These are phyloP conservation scores for Zymoseptoria ardabiliae DNA, from an alignment of 2,329 filamentous ascomycete species.

Conservation along the genomic window DNA sequence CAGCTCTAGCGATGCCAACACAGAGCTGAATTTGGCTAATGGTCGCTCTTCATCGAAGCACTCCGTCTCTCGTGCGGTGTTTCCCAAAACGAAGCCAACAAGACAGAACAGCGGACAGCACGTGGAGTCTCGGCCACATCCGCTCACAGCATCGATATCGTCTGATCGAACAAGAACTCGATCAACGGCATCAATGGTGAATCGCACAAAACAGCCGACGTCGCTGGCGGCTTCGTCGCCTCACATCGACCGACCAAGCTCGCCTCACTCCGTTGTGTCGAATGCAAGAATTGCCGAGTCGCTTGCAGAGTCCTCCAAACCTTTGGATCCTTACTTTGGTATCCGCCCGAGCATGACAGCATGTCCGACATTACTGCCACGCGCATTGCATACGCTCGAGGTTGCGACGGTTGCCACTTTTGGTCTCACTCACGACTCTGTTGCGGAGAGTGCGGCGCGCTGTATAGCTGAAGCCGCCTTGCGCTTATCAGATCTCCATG, in stretches of 20 bases:
- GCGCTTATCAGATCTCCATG: conserved; percentile 19
- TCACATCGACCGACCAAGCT: conserved; percentile 23
- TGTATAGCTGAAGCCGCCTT: conserved; percentile 81
- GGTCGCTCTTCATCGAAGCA: conserved; percentile 28
- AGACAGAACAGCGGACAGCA: conserved; percentile 33
- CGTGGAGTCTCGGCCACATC: conserved; percentile 27
- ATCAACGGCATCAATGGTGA: conserved; percentile 19
- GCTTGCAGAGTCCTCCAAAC: not conserved
- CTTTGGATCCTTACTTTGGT: conserved; percentile 38
- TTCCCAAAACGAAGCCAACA: conserved; percentile 28
- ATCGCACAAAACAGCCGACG: conserved; percentile 12
- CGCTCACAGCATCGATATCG: conserved; percentile 24
- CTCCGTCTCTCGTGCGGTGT: conserved; percentile 16
- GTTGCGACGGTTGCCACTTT: conserved; percentile 83
- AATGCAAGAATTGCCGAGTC: conserved; percentile 18
- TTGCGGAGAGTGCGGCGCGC: conserved; percentile 84
- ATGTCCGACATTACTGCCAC: conserved; percentile 55
- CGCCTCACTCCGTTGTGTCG: conserved; percentile 25
- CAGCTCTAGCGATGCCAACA: conserved; percentile 29
- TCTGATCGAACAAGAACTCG: conserved; percentile 22
- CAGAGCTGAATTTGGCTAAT: conserved; percentile 28
- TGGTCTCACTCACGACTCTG: conserved; percentile 79
- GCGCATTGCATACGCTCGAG: conserved; percentile 88
- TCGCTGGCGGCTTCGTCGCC: conserved; percentile 24
- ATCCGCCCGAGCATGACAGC: conserved; percentile 48